Conservation (phyloP, 1,139 yeast species). For the Suhomyces guaymorum region DNA sequence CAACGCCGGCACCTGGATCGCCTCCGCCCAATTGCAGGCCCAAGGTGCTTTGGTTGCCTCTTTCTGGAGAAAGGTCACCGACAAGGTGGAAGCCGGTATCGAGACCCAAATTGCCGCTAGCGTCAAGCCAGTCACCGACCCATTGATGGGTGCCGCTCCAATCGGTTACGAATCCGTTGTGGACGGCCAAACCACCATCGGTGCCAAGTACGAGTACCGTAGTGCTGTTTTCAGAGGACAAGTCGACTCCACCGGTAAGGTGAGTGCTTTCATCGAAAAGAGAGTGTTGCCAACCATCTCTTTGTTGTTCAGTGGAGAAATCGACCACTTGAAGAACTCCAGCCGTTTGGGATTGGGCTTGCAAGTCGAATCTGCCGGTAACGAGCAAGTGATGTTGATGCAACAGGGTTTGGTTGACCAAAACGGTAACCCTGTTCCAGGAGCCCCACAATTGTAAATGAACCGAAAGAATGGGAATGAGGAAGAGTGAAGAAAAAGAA, state of each 20-base stretch:
- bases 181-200: conserved; percentile 91
- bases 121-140: conserved; percentile 76
- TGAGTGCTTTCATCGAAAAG: conserved; percentile 87
- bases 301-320: conserved; percentile 82
- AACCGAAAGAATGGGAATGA: no score
- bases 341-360: conserved; percentile 91
- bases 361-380: conserved; percentile 93
- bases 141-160: conserved; percentile 78
- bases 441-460: conserved; percentile 52
- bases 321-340: conserved; percentile 84
- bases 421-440: conserved; percentile 82
- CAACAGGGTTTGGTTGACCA: conserved; percentile 81
- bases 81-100: conserved; percentile 94
- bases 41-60: conserved; percentile 88
- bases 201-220: conserved; percentile 98
- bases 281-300: conserved; percentile 91
- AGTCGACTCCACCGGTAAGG: conserved; percentile 88
- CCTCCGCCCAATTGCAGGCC: conserved; percentile 91
- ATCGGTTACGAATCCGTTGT: conserved; percentile 78
- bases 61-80: conserved; percentile 91
- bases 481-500: no score
- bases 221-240: conserved; percentile 96
- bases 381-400: conserved; percentile 74
- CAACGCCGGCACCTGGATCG: conserved; percentile 85
- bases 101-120: conserved; percentile 86